Evolutionary conservation across 345 rosid species (phyloP), one percentile per base, ranked within the genome.

Genomic region (Arabidopsis suecica): DNA sequence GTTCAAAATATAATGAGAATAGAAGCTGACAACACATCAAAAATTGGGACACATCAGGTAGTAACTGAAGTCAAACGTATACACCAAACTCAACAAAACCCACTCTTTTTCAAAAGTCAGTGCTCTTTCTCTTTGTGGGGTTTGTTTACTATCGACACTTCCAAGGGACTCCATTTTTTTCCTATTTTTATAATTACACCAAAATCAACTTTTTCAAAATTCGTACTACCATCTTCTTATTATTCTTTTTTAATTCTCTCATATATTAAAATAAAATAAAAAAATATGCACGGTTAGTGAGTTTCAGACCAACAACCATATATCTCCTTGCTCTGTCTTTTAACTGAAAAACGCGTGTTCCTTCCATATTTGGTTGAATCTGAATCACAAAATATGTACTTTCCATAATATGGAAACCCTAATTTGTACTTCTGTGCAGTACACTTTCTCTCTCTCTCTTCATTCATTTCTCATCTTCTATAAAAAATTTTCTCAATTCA

Each of bases 371-470:
- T 25, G 66, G 60, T 34, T 64, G 54, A 66, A 58, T 9, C 73
- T 12, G 28, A 56, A 14, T 56, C 40, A 33, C 62, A n/a, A n/a
- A 13, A 3, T 32, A 18, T 72, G 81, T 77, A 77, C 80, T 77
- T 25, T 68, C 74, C 9, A 62, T 0, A 16, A 20, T 1, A 4
- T 7, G 1, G 34, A 36, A 64, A 45, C 67, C 72, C 76, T 65
- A 28, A 56, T 56, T 64, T 70, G 80, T 77, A 77, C 80, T 77
- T 65, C 76, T 64, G 0, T 71, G 77, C 72, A 71, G 77, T 78
- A 78, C 81, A 78, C 67, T 71, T 63, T 70, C 65, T 65, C 58
- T 66, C 59, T 62, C 66, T 61, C 47, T 56, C 72, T 49, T 37
- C 67, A 56, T 77, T 71, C 50, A 64, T 10, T 30, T 23, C 28